Base-by-base conservation (phyloP, 331 rosid species). In the Malus hybrid region DNA sequence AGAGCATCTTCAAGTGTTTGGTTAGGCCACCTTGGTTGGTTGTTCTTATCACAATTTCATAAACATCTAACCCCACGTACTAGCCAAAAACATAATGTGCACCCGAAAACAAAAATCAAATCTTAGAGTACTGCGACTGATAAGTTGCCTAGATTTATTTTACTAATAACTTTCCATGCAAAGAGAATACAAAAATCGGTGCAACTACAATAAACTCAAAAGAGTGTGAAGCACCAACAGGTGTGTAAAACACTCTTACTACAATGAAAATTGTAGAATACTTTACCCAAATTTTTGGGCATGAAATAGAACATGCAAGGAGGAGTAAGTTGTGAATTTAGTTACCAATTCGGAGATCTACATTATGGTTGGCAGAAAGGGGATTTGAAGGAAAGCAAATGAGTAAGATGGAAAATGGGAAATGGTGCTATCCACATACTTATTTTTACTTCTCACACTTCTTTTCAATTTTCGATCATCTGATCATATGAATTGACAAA, bases 401-500 rank as follows among this genome's bases (percentile, higher is more conserved):
- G 54, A 48, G 19, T 5, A 48, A 48, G 54, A 50, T 50, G 56
- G 56, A 50, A 50, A 15, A 39, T 50, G 1, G 8, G n/a, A 50
- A 15, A 7, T 0, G 0, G 4, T 9, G 46, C 46, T 2, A 39
- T 9, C 0, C 12, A 9, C 12, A 2, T 0, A 39, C 46, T 1
- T 2, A 39, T 39, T 10, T 39, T 39, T 39, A 39, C 4, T 39
- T 39, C 4, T 39, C 12, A 39, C 4, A 39, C 1, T 2, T 39
- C 4, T 39, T 39, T 39, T 39, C 1, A 39, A 39, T 39, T 39
- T 39, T 39, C 12, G 12, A 0, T 39, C 46, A 39, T 39, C 1
- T 39, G 4, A 9, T 39, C 4, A 39, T 3, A 39, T 39, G 46
- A 39, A 39, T 39, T 39, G 11, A 39, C 44, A 0, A 36, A 36